Conservation (phyloP, 768 basidiomycete genomes). For the Gautieria morchelliformis region DNA sequence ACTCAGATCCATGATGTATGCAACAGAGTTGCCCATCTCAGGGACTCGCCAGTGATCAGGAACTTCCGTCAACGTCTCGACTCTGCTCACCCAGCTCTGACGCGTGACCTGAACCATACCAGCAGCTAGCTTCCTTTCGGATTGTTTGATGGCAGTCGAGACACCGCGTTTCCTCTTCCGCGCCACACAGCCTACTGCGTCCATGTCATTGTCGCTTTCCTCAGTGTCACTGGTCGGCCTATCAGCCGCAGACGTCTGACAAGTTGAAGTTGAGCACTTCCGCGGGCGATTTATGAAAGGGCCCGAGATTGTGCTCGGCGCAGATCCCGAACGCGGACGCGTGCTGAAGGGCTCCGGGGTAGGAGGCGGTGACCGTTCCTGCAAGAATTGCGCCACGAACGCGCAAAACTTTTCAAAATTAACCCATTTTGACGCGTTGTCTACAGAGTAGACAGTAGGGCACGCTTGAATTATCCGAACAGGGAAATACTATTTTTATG, state of each 20-base stretch:
- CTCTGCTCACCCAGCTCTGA: conserved; percentile 2
- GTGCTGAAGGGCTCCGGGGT: background rate
- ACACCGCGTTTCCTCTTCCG: background rate
- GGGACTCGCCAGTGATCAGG: conserved; percentile 2
- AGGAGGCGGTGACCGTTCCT: background rate
- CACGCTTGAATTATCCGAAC: conserved; percentile 3
- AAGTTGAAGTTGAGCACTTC: background rate
- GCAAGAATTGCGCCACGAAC: conserved; percentile 4
- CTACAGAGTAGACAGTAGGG: conserved; percentile 3
- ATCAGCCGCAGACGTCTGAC: background rate
- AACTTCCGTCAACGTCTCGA: background rate
- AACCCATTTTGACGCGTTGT: conserved; percentile 4
- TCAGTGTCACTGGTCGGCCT: background rate
- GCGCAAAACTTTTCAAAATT: conserved; percentile 1
- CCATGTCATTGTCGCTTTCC: background rate
- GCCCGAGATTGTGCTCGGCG: background rate
- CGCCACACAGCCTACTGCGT: background rate
- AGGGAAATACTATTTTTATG: conserved; percentile 3
- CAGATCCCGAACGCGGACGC: background rate
- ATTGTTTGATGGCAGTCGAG: background rate
- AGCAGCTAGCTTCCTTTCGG: background rate
- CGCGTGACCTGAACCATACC: conserved; percentile 1
- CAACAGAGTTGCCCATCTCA: background rate
- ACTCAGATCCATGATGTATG: conserved; percentile 2
- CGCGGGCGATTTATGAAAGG: background rate